phyloP scores from a whole-genome alignment of 768 basidiomycete species.

The Mycena indigotica region DNA sequence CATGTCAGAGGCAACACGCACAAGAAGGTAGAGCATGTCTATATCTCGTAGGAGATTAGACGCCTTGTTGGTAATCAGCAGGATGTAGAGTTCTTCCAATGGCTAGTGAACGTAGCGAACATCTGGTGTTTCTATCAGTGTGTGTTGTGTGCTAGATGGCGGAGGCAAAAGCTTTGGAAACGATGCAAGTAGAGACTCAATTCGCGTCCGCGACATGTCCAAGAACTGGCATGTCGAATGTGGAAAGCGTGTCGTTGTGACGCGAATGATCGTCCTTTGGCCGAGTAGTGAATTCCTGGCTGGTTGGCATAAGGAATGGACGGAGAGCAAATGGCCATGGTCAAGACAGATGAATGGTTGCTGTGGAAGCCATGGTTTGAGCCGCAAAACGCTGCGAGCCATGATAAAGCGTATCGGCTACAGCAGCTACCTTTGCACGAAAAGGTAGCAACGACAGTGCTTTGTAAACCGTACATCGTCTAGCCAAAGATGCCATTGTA shows the following conservation, averaged over 20 bases:
- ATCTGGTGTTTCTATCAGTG: slow-evolving; percentile 93
- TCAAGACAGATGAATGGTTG: too few relatives aligned
- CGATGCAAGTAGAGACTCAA: slow-evolving; percentile 93
- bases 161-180: slow-evolving; percentile 88
- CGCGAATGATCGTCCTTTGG: slow-evolving; percentile 73
- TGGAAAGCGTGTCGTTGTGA: slow-evolving; percentile 87
- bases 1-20: slow-evolving; percentile 90
- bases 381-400: too few relatives aligned
- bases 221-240: slow-evolving; percentile 89
- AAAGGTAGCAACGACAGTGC: too few relatives aligned
- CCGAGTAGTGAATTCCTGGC: slow-evolving; percentile 98
- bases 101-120: slow-evolving; percentile 97
- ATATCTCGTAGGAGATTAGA: slow-evolving; percentile 99
- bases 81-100: slow-evolving; percentile 93
- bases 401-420: too few relatives aligned
- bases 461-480: too few relatives aligned
- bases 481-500: too few relatives aligned
- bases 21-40: slow-evolving; percentile 91
- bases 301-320: slow-evolving; percentile 97
- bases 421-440: too few relatives aligned
- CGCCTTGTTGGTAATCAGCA: slow-evolving; percentile 97
- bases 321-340: too few relatives aligned
- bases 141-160: slow-evolving; percentile 91
- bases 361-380: too few relatives aligned
- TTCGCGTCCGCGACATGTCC: slow-evolving; percentile 89